Evolutionary conservation across 169 alveolate genomes (phyloP).

Genomic region (Eimeria maxima): DNA sequence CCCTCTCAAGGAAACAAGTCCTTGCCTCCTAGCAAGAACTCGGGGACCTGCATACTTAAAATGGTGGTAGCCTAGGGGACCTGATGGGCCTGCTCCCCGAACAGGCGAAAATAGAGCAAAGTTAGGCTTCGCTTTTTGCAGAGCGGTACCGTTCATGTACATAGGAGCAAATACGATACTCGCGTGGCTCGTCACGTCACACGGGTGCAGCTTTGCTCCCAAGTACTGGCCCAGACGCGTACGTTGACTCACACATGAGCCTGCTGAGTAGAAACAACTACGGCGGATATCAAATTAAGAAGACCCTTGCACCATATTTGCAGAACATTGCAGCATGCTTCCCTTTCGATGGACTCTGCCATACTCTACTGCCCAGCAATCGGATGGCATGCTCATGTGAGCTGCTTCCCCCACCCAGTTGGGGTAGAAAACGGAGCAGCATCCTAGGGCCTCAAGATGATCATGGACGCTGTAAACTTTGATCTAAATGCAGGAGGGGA

Average conservation of each 20-base stretch:
- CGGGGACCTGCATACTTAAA: conserved; percentile 35
- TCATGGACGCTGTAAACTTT: background rate
- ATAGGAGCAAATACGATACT: background rate
- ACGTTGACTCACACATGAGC: conserved; percentile 1
- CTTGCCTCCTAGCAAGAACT: conserved; percentile 32
- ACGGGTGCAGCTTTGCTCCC: conserved; percentile 6
- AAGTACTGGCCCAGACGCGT: background rate
- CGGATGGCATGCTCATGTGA: background rate
- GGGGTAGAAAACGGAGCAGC: background rate
- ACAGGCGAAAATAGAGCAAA: background rate
- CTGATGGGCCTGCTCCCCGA: conserved; percentile 24
- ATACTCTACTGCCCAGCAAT: background rate
- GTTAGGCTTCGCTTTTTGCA: background rate
- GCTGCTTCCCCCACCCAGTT: background rate
- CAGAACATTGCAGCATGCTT: background rate
- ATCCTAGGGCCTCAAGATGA: background rate
- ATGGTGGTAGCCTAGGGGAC: background rate
- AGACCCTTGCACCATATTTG: background rate
- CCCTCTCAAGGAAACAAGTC: conserved; percentile 10
- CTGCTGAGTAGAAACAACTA: background rate
- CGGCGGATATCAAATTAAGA: background rate
- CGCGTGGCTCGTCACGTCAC: background rate
- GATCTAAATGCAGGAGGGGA: background rate
- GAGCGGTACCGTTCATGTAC: background rate
- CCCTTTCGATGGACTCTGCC: background rate